Conservation (phyloP, 2,329 filamentous ascomycete species). For the Incumbomyces delicatus region DNA sequence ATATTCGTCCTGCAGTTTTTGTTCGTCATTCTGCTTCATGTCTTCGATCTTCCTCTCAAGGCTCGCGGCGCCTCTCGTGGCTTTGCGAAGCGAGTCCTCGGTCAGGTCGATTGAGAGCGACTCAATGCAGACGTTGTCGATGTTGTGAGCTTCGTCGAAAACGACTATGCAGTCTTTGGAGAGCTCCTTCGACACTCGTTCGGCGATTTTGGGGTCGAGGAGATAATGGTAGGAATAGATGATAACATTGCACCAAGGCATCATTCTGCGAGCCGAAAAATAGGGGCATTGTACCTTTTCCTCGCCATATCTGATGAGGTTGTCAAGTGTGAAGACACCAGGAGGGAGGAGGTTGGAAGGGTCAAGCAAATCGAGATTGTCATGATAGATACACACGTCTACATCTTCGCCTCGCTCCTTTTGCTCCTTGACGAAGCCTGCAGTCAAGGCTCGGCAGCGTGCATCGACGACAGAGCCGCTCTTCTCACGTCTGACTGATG, state of each 20-base stretch:
- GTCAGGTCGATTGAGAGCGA: conserved; percentile 94
- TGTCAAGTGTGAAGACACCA: conserved; percentile 92
- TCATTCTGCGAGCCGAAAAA: conserved; percentile 93
- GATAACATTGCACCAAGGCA: conserved; percentile 98
- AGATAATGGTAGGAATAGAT: conserved; percentile 99
- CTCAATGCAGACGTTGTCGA: conserved; percentile 98
- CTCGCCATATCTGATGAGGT: conserved; percentile 79
- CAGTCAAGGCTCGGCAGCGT: conserved; percentile 88
- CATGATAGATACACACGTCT: conserved; percentile 89
- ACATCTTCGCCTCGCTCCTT: conserved; percentile 92
- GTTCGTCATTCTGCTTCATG: conserved; percentile 91
- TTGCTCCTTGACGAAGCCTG: conserved; percentile 95
- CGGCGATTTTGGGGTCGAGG: conserved; percentile 94
- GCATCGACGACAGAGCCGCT: conserved; percentile 90
- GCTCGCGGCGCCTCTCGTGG: conserved; percentile 80
- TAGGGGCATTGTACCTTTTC: conserved; percentile 96
- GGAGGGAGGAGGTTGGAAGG: conserved; percentile 90
- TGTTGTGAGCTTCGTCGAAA: conserved; percentile 98
- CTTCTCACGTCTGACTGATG: conserved; percentile 91
- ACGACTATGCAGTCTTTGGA: conserved; percentile 98
- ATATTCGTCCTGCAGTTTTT: conserved; percentile 91
- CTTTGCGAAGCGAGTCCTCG: conserved; percentile 85
- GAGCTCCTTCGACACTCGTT: conserved; percentile 85
- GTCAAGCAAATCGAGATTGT: conserved; percentile 91
- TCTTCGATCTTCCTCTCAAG: conserved; percentile 83